Evolutionary conservation across 169 alveolate species (phyloP).

Genomic region (Babesia bigemina): DNA sequence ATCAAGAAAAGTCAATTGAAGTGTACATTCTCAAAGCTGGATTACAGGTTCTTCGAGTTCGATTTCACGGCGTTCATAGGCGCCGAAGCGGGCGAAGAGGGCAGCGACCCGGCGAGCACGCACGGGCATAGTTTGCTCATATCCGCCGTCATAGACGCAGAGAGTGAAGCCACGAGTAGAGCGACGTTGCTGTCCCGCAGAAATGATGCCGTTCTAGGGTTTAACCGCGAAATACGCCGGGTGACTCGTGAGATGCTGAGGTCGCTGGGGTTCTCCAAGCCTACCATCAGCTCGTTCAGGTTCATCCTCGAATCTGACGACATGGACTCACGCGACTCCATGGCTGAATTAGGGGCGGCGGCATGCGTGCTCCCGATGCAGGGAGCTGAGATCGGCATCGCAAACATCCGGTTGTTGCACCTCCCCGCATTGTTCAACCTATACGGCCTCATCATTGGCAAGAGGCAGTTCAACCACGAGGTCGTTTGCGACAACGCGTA

Average conservation of each 20-base stretch:
- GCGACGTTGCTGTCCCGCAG: conserved; percentile 23
- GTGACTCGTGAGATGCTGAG: conserved; percentile 18
- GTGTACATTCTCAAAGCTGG: conserved; percentile 26
- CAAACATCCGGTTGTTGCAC: conserved; percentile 10
- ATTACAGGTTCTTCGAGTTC: conserved; percentile 17
- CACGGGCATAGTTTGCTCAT: conserved; percentile 16
- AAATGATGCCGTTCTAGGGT: conserved; percentile 14
- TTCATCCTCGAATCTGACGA: conserved; percentile 17
- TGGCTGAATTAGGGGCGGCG: background rate
- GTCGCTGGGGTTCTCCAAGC: background rate
- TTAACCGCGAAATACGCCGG: conserved; percentile 29
- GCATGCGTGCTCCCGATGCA: conserved; percentile 6
- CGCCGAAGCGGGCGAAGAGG: background rate
- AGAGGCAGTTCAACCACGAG: background rate
- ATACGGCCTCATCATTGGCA: background rate
- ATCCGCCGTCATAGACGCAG: conserved; percentile 29
- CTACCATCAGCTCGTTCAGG: conserved; percentile 2
- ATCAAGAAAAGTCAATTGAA: conserved; percentile 8
- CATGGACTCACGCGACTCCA: background rate
- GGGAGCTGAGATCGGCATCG: conserved; percentile 22
- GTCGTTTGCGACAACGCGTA: conserved; percentile 8
- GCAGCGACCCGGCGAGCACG: background rate
- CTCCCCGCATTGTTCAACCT: background rate
- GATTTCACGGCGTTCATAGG: conserved; percentile 14
- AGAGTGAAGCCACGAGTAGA: conserved; percentile 11